These are phyloP conservation scores for Cryptosporidium bovis DNA, from an alignment of 169 alveolate genomes.

Conservation along the genomic window DNA sequence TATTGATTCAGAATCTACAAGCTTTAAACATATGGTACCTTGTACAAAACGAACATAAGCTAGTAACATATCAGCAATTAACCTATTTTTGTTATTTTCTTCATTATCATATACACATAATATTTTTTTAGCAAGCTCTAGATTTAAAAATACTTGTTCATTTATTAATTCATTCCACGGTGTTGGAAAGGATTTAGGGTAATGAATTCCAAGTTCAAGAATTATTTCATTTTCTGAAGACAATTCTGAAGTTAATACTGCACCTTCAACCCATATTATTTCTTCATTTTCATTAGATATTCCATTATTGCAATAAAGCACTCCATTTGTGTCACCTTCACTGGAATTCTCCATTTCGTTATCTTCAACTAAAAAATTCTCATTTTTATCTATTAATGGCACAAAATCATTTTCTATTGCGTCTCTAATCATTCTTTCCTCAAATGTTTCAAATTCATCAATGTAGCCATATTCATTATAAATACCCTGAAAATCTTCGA, in stretches of 20 bases:
- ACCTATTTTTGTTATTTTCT: background rate
- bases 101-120: constrained; percentile 1
- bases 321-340: background rate
- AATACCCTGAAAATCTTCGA: too few relatives aligned
- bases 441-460: background rate
- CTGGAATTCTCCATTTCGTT: background rate
- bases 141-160: constrained; percentile 3
- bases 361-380: background rate
- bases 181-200: constrained; percentile 17
- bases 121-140: constrained; percentile 37
- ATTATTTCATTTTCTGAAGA: constrained; percentile 14
- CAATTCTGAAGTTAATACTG: constrained; percentile 21
- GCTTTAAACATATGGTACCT: constrained; percentile 51
- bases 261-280: constrained; percentile 69
- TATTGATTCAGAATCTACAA: background rate
- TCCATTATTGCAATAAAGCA: background rate
- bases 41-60: constrained; percentile 47
- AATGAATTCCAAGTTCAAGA: constrained; percentile 52
- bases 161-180: constrained; percentile 36
- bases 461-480: background rate
- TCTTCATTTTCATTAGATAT: background rate
- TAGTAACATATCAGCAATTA: background rate
- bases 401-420: background rate
- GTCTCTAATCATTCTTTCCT: background rate
- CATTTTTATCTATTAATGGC: background rate